A percentile compares a stretch with the other conserved stretches of the same genome.
Conservation (phyloP, 2,329 filamentous ascomycete species). For the Fusarium pininemorale region DNA sequence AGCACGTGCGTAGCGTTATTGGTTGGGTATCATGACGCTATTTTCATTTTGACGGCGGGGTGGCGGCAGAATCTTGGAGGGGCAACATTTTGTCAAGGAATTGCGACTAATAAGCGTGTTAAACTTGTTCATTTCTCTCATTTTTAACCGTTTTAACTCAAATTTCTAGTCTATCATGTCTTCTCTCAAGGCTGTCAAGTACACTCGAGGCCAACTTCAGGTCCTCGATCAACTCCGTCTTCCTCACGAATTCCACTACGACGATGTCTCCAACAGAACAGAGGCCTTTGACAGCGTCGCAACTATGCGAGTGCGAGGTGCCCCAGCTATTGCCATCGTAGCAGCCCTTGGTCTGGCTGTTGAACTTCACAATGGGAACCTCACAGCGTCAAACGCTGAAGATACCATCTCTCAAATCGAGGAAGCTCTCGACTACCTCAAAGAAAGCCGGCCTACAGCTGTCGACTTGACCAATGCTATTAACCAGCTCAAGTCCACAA, state of each 20-base stretch:
- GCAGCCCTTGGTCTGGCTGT: constrained; percentile 88
- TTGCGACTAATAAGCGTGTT: background rate
- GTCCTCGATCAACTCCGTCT: constrained; percentile 87
- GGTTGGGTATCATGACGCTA: constrained; percentile 30
- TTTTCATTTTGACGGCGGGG: constrained; percentile 40
- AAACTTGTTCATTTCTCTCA: background rate
- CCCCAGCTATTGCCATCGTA: constrained; percentile 98
- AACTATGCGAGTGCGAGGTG: constrained; percentile 79
- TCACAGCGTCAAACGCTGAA: constrained; percentile 54
- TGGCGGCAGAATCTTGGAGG: constrained; percentile 48
- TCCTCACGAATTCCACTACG: constrained; percentile 82
- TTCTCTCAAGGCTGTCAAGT: constrained; percentile 80
- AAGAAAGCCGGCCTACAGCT: constrained; percentile 89
- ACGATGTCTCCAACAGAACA: constrained; percentile 73
- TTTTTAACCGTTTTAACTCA: background rate
- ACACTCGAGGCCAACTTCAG: constrained; percentile 74
- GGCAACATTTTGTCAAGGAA: constrained; percentile 32
- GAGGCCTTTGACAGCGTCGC: constrained; percentile 86
- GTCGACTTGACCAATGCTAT: constrained; percentile 95
- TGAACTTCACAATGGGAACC: constrained; percentile 71
- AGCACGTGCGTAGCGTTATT: constrained; percentile 8
- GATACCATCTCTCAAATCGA: constrained; percentile 78
- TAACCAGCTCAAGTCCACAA: constrained; percentile 74
- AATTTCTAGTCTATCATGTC: constrained; percentile 51
- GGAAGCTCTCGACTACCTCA: constrained; percentile 83